Evolutionary conservation across 192 early-diverging fungal genomes (phyloP), one percentile per base, ranked within the genome.

Genomic region (Backusella mclennaniae): DNA sequence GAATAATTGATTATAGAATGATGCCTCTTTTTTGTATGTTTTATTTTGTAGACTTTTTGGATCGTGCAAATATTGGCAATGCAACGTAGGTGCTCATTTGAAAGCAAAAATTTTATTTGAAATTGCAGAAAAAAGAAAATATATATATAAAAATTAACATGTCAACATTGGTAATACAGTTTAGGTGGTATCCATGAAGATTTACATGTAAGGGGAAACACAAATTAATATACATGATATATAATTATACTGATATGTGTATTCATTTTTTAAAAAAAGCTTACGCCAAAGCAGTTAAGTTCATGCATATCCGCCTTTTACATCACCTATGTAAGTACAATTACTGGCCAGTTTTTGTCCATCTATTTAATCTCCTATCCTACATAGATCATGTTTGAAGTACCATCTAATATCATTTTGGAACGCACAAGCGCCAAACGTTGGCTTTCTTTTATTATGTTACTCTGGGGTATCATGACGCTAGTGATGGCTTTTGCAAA

Each of bases 371-470:
- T 84, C 82, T 38, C 21, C 1, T 44, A 70, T 0, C 88, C 88
- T 71, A 83, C 84, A 3, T 91, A 94, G 82, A 89, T 92, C 52
- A 67, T 94, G 38, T 94, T 91, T 71, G 93, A 96, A 80, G 84
- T 96, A 8, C 95, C 94, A 6, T 91, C 91, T 53, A 96, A 94
- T 85, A 84, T 92, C 67, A 80, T 94, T 17, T 77, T 95, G 67
- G 92, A 92, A 21, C 86, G 84, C 6, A 77, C 90, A 46, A 85
- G 85, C n/a, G 86, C 94, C 14, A 35, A 86, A 2, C 68, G 84
- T 2, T 92, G 93, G 87, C 82, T 92, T 29, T 87, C 87, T 23
- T 73, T 87, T 0, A 87, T 91, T 11, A 90, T 90, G 89, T 26
- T 91, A n/a, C 66, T 89, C 52, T 93, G 90, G 92, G 95, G 95